Base-by-base conservation (phyloP, 768 basidiomycete genomes). In the Suillus americanus region DNA sequence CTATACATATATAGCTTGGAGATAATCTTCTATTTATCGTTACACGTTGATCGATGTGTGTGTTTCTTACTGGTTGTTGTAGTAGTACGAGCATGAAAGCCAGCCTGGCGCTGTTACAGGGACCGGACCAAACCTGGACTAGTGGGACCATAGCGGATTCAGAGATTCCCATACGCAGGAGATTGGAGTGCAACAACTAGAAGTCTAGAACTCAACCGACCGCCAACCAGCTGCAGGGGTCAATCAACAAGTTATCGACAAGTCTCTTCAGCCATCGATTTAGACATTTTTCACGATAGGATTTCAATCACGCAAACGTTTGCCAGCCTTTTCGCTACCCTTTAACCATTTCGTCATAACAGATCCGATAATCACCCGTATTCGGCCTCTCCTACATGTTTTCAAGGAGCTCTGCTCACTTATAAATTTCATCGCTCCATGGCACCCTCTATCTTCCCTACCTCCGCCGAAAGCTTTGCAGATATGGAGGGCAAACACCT, bases 401-500 rank as follows among this genome's bases (percentile, higher is more conserved):
- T 75, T 73, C 63, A 61, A 56, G n/a, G 65, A 30, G 12, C 16
- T 60, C 61, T 16, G 25, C 33, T 75, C 63, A 62, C 72, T 72
- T 76, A 76, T 76, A 75, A 75, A 65, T 63, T 64, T 55, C 38
- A 28, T 43, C 57, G 7, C 25, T 30, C 23, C 23, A 77, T 77
- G 74, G 55, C 71, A 43, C 67, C 71, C 40, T 73, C 73, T 40
- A 68, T 73, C 68, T 70, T 71, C 28, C 69, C 70, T 23, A 61
- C 73, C 38, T 61, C 65, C 66, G 69, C 67, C 73, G 55, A 69
- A 74, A 71, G 69, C 69, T 68, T 73, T 48, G 68, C 73, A 67
- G 69, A 77, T 69, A 86, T 86, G 83, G 77, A 83, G 69, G 81
- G 80, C 67, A 83, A 81, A 64, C 91, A 94, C 70, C 89, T 98